Conservation (phyloP, 148 eudicot species). For the Silene uniflora region DNA sequence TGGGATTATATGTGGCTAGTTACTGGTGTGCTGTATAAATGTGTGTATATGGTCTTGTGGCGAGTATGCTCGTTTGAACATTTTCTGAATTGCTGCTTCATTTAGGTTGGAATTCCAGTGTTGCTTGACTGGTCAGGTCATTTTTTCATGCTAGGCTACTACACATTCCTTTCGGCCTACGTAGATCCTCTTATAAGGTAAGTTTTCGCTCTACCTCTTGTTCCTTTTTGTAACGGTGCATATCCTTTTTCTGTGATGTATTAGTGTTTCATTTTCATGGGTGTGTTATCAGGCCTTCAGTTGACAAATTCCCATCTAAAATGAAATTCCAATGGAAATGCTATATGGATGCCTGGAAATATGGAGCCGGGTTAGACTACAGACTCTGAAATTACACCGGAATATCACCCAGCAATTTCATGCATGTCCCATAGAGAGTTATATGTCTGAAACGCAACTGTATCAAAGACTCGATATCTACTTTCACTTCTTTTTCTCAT, state of each 20-base stretch:
- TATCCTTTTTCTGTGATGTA: not conserved
- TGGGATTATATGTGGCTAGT: not conserved
- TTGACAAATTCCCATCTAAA: conserved; percentile 49
- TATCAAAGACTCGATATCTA: too few relatives aligned
- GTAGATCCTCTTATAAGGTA: conserved; percentile 83
- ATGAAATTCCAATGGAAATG: conserved; percentile 67
- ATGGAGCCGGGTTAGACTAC: conserved; percentile 90
- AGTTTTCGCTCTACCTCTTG: not conserved
- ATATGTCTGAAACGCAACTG: not conserved
- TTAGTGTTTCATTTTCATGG: not conserved
- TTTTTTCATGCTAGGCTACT: conserved; percentile 79
- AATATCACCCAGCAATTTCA: not conserved
- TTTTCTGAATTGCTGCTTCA: not conserved
- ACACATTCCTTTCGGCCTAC: conserved; percentile 67
- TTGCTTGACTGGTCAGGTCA: conserved; percentile 90
- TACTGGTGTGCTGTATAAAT: too few relatives aligned
- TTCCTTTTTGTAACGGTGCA: not conserved
- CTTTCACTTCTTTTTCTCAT: not conserved
- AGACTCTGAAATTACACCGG: conserved; percentile 20
- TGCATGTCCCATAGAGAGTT: not conserved
- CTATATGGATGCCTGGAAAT: conserved; percentile 90
- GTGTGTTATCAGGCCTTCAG: conserved; percentile 48
- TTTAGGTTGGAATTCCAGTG: conserved; percentile 88
- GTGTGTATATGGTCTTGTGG: too few relatives aligned
- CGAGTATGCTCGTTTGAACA: not conserved